Conservation (phyloP, 345 rosid species). For the Eutrema yunnanense region DNA sequence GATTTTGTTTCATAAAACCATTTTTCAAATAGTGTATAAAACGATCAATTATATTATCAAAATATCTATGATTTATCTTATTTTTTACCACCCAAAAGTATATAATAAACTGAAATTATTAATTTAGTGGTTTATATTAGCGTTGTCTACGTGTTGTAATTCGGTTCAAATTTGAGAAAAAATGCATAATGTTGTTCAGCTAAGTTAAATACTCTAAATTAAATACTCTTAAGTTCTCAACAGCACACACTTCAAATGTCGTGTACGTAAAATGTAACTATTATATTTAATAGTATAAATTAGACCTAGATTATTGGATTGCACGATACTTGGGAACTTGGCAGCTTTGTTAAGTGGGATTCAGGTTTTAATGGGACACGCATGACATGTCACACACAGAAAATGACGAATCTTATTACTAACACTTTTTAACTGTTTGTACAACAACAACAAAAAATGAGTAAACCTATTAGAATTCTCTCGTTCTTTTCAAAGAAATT, state of each 20-base stretch:
- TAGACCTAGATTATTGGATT: constrained; percentile 2
- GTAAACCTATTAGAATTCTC: background rate
- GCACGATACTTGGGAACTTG: constrained; percentile 21
- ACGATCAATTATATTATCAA: background rate
- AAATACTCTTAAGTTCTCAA: background rate
- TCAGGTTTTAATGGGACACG: constrained; percentile 19
- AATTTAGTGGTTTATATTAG: too few species aligned
- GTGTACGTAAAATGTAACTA: constrained; percentile 14
- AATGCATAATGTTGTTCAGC: background rate
- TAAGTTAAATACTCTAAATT: background rate
- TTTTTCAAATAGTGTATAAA: background rate
- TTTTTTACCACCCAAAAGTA: background rate
- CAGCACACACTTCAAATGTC: background rate
- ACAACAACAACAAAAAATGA: background rate
- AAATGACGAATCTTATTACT: constrained; percentile 5
- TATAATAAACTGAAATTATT: background rate
- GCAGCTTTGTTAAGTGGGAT: constrained; percentile 24
- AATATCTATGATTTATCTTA: background rate
- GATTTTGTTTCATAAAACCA: too few species aligned
- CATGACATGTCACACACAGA: constrained; percentile 14
- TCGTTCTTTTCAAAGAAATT: background rate
- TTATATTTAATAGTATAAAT: background rate
- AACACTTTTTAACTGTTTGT: constrained; percentile 4
- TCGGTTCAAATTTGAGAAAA: too few species aligned
- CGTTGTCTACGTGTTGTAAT: background rate